These are phyloP conservation scores for Xerocomellus dryophilus DNA, from an alignment of 768 basidiomycete genomes.

Conservation along the genomic window DNA sequence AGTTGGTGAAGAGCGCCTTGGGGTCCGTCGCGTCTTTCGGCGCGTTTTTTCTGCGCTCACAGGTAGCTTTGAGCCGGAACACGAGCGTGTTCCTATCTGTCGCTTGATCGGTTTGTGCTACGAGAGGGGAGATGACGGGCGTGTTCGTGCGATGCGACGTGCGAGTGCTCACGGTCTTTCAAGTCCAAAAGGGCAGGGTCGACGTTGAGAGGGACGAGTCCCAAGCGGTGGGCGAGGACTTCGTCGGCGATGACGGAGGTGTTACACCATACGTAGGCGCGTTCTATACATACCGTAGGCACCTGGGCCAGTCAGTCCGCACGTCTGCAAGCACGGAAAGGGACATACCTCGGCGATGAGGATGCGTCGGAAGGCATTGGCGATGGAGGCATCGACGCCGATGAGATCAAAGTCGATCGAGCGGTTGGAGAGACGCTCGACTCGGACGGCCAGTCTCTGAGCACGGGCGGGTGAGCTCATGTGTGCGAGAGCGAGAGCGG, in stretches of 20 bases:
- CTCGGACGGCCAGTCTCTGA: conserved; percentile 69
- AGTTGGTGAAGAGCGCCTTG: conserved; percentile 65
- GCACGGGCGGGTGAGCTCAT: conserved; percentile 4
- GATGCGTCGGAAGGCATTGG: conserved; percentile 90
- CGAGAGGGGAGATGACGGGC: neutral
- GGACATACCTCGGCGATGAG: conserved; percentile 84
- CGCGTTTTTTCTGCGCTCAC: conserved; percentile 57
- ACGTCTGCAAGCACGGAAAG: neutral
- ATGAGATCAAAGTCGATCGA: conserved; percentile 93
- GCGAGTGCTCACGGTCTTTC: conserved; percentile 37
- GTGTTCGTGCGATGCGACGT: neutral
- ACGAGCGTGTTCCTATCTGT: conserved; percentile 92
- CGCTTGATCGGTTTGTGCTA: conserved; percentile 51
- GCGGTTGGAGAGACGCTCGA: conserved; percentile 76
- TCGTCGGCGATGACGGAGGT: conserved; percentile 93
- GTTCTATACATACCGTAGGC: conserved; percentile 86
- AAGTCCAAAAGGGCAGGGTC: conserved; percentile 75
- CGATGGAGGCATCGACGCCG: conserved; percentile 93
- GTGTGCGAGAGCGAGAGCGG: neutral
- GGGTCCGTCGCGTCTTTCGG: conserved; percentile 54
- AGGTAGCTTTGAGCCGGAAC: conserved; percentile 69
- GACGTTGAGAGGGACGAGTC: conserved; percentile 83
- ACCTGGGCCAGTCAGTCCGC: conserved; percentile 48
- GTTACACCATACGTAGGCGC: conserved; percentile 92
- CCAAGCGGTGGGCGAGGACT: conserved; percentile 87